Percentiles rank a stretch among this genome's conserved stretches.
Evolutionary conservation across 371 early-diverging fungal species (phyloP).

Genomic region (Saksenaea oblongispora): DNA sequence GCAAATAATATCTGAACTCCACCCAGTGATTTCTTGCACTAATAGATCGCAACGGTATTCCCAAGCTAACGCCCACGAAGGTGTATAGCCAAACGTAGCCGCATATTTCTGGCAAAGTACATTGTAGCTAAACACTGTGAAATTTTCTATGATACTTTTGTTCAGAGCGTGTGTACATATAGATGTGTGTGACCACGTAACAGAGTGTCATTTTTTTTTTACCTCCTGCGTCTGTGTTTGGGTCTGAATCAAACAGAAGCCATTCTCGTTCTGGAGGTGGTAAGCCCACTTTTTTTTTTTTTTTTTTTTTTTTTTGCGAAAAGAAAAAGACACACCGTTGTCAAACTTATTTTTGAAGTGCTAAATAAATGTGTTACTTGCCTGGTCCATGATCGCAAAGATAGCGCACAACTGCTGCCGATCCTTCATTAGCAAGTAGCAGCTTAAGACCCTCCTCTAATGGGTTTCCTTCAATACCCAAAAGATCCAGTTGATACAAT

Average conservation of each 20-base stretch:
- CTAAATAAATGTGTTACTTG: slow-evolving; percentile 22
- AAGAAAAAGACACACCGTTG: neutral
- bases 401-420: slow-evolving; percentile 73
- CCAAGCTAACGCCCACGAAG: slow-evolving; percentile 91
- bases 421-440: slow-evolving; percentile 80
- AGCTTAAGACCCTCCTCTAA: slow-evolving; percentile 76
- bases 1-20: slow-evolving; percentile 89
- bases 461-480: slow-evolving; percentile 95
- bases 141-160: slow-evolving; percentile 40
- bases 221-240: slow-evolving; percentile 11
- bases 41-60: slow-evolving; percentile 86
- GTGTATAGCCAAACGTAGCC: slow-evolving; percentile 86
- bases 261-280: slow-evolving; percentile 87
- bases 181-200: neutral
- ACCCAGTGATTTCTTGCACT: slow-evolving; percentile 79
- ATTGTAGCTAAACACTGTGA: slow-evolving; percentile 90
- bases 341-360: neutral
- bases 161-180: neutral
- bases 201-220: slow-evolving; percentile 10
- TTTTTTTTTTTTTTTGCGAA: too few species aligned
- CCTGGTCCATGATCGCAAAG: slow-evolving; percentile 84
- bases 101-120: slow-evolving; percentile 88
- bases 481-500: slow-evolving; percentile 80
- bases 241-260: slow-evolving; percentile 59
- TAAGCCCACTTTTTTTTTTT: slow-evolving; percentile 49